Conservation (phyloP, 179 eudicot genomes). For the Actinidia arguta region DNA sequence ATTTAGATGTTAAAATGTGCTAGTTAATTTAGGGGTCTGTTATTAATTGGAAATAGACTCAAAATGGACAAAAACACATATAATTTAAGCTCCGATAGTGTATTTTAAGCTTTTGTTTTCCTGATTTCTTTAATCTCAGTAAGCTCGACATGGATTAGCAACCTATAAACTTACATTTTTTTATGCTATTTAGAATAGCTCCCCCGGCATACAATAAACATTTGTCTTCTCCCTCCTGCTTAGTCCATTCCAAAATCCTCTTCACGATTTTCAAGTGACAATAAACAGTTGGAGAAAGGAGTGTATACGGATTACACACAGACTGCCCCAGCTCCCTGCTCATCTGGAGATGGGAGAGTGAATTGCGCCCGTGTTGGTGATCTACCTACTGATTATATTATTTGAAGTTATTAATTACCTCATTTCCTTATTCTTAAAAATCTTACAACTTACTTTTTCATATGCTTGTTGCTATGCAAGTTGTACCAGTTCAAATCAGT, state of each 20-base stretch:
- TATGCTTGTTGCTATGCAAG: slow-evolving; percentile 36
- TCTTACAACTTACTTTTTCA: neutral
- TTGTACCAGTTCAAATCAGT: slow-evolving; percentile 73
- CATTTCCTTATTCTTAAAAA: neutral
- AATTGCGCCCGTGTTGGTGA: neutral
- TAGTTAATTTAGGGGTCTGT: too few relatives aligned
- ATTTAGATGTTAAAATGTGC: too few relatives aligned
- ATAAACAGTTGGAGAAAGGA: too few relatives aligned
- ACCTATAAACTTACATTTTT: too few relatives aligned
- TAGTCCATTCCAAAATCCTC: too few relatives aligned
- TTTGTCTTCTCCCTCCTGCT: neutral
- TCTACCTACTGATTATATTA: neutral
- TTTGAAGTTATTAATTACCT: neutral
- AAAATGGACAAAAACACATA: too few relatives aligned
- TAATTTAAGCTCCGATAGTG: too few relatives aligned
- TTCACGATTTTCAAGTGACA: too few relatives aligned
- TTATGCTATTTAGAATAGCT: neutral
- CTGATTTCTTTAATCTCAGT: neutral
- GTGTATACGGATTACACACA: too few relatives aligned
- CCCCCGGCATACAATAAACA: neutral
- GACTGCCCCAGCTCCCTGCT: neutral
- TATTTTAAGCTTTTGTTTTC: neutral
- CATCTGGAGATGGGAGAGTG: neutral
- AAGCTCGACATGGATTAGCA: neutral
- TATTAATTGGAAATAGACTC: too few relatives aligned